phyloP scores from a whole-genome alignment of 2,329 filamentous ascomycete genomes.

The Monosporascus sp. region DNA sequence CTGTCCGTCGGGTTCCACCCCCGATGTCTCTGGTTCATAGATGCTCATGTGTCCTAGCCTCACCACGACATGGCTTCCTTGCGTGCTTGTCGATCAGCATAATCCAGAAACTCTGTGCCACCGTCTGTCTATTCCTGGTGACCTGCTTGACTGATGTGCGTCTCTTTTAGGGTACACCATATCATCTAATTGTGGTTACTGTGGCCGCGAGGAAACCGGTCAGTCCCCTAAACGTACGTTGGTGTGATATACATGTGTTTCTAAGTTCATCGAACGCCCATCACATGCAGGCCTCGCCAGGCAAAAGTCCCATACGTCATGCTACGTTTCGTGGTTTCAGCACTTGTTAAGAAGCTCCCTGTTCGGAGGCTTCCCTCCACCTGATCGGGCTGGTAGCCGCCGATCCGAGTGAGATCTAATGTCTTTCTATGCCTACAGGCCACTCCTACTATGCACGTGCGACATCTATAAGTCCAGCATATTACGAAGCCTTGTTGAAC shows the following conservation, averaged over 20 bases:
- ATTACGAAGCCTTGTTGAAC: constrained; percentile 69
- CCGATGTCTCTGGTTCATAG: not conserved
- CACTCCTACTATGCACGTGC: constrained; percentile 67
- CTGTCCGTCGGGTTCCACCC: not conserved
- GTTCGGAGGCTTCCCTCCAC: constrained; percentile 2
- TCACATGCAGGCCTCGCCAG: not conserved
- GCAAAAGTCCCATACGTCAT: not conserved
- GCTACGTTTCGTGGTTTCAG: not conserved
- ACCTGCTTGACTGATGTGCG: not conserved
- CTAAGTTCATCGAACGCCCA: constrained; percentile 3
- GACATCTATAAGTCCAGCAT: constrained; percentile 52
- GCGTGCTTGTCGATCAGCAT: not conserved
- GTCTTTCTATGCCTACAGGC: constrained; percentile 39
- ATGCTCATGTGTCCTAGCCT: not conserved
- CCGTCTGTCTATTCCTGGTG: not conserved
- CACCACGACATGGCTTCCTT: not conserved
- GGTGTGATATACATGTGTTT: constrained; percentile 10
- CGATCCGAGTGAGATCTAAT: constrained; percentile 23
- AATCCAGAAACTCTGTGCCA: not conserved
- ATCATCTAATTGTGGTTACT: constrained; percentile 49
- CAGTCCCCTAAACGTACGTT: constrained; percentile 43
- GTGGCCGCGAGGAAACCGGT: constrained; percentile 41
- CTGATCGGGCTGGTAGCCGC: constrained; percentile 10
- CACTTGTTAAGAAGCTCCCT: not conserved
- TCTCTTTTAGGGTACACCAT: constrained; percentile 42